Base-by-base conservation (phyloP, 208 protist species). In the Leishmania braziliensis region DNA sequence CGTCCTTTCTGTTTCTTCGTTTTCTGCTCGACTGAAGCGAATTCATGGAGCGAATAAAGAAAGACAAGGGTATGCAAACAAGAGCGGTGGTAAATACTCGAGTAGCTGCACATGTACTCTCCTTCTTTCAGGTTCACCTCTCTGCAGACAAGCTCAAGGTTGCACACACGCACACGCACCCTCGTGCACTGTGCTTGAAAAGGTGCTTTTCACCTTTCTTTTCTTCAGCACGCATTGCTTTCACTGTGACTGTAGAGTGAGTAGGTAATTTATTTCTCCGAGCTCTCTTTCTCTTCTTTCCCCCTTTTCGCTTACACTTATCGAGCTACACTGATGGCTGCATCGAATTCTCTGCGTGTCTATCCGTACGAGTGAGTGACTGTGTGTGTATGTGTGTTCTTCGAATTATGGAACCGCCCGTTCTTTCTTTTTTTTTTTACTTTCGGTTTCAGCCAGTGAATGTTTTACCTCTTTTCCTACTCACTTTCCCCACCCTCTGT, bases 321-420 rank as follows among this genome's bases (percentile, higher is more conserved):
- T 78, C 72, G 78, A 60, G 70, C 50, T 79, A 43, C 18, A n/a
- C 46, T 63, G 56, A 43, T 81, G 65, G 20, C 65, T 54, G 69
- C 46, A 73, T 73, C 18, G 82, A 86, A 79, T 48, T 77, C 46
- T 60, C 23, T 46, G 70, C 56, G 83, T 66, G 39, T 48, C 50
- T 76, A 18, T 83, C 33, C 72, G 53, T 29, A 46, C 39, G 71
- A 26, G 60, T 23, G 75, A 43, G 33, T 69, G 36, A 12, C 3
- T 78, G 51, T 75, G 26, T 29, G 48, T 54, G 51, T 65, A 66
- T 79, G 54, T 84, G 77, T 80, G 78, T 36, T 26, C 53, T 56
- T 78, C 39, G 20, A 36, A 51, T 53, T 54, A 66, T 29, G 50
- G 56, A n/a, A 48, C 50, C 0, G 43, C 51, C 36, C 23, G 10